Evolutionary conservation across 208 protist genomes (phyloP).

Genomic region (Acanthamoeba castellanii): DNA sequence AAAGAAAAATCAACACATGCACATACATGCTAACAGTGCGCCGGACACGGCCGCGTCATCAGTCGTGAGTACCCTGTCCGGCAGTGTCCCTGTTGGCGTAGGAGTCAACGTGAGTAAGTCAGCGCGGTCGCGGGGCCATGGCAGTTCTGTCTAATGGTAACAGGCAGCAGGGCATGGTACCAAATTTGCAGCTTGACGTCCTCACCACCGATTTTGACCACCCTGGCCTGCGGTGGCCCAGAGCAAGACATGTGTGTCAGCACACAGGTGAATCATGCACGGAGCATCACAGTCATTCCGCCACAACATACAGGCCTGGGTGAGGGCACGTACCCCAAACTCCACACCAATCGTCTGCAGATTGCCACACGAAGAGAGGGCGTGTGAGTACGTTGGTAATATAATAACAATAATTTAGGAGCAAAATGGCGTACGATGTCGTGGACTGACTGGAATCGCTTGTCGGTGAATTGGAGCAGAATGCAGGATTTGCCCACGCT

Average conservation of each 20-base stretch:
- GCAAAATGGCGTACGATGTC: slow-evolving; percentile 89
- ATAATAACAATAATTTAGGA: neutral
- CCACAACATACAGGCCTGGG: neutral
- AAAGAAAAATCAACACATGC: neutral
- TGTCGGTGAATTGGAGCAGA: slow-evolving; percentile 99
- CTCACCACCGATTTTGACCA: slow-evolving; percentile 96
- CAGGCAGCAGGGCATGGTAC: slow-evolving; percentile 87
- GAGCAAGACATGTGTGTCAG: neutral
- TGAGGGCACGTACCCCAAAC: slow-evolving; percentile 91
- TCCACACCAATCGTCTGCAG: slow-evolving; percentile 98
- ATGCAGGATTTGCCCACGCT: slow-evolving; percentile 99
- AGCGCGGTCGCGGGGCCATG: too few relatives aligned
- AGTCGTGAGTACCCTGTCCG: neutral
- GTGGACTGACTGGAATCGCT: slow-evolving; percentile 98
- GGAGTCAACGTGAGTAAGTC: too few relatives aligned
- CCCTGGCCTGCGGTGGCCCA: slow-evolving; percentile 89
- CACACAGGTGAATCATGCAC: neutral
- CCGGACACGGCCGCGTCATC: neutral
- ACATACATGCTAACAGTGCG: neutral
- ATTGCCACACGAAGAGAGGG: neutral
- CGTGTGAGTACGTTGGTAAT: neutral
- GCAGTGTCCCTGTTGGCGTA: neutral
- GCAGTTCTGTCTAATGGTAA: neutral
- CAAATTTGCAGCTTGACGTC: slow-evolving; percentile 99
- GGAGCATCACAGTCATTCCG: neutral